Conservation (phyloP, 345 rosid species). For the Carallia brachiata region DNA sequence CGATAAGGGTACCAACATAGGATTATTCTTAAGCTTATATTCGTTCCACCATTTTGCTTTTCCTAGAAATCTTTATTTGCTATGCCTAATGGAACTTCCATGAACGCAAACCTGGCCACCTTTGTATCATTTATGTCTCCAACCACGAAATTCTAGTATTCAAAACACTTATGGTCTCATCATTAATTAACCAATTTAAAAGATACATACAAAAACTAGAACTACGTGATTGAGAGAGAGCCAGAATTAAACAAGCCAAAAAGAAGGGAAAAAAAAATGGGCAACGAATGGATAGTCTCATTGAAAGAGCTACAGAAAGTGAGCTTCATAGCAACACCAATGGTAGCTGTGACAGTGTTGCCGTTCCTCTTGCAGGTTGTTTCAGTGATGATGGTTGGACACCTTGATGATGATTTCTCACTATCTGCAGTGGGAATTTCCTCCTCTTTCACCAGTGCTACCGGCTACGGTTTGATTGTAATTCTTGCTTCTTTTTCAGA, state of each 20-base stretch:
- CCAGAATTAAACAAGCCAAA: no score
- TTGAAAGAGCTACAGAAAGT: constrained; percentile 22
- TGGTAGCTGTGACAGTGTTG: constrained; percentile 23
- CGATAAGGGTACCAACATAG: no score
- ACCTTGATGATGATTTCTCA: constrained; percentile 20
- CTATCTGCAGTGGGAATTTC: constrained; percentile 24
- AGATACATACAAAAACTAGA: neutral
- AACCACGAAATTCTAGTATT: no score
- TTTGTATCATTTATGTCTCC: no score
- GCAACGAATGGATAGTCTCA: constrained; percentile 7
- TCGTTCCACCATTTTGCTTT: neutral
- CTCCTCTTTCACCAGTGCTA: constrained; percentile 23
- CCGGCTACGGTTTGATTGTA: constrained; percentile 28
- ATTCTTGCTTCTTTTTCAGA: neutral
- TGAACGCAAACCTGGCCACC: no score
- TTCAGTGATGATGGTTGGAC: constrained; percentile 28
- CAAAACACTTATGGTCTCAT: no score
- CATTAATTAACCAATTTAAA: neutral
- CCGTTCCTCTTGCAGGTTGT: constrained; percentile 22
- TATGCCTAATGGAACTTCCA: no score
- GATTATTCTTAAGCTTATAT: neutral
- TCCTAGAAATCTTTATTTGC: neutral
- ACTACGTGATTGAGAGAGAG: neutral
- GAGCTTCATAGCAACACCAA: constrained; percentile 17
- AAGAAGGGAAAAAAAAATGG: neutral